Evolutionary conservation across 2,329 filamentous ascomycete species (phyloP).

Genomic region (Tothia fuscella): DNA sequence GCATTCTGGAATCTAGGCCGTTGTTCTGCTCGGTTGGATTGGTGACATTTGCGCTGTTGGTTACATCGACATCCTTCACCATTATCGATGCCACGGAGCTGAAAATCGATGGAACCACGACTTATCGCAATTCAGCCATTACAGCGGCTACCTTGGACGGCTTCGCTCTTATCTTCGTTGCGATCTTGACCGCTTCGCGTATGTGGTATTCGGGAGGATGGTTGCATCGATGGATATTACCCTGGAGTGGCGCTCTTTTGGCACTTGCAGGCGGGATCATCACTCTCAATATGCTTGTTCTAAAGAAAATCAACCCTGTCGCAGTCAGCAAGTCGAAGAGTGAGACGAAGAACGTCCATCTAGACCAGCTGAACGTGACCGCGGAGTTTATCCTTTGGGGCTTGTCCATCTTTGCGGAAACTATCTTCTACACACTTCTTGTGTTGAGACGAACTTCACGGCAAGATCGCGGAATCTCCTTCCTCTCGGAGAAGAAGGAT

Average conservation of each 20-base stretch:
- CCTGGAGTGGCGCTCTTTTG: not conserved
- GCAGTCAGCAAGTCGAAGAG: not conserved
- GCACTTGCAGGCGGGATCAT: not conserved
- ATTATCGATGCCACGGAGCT: not conserved
- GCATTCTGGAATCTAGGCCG: not conserved
- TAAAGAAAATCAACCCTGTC: not conserved
- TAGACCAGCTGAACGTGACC: not conserved
- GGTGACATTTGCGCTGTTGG: slow-evolving; percentile 21
- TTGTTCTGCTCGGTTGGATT: not conserved
- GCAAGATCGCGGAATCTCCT: not conserved
- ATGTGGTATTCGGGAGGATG: not conserved
- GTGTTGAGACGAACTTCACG: not conserved
- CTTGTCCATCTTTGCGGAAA: not conserved
- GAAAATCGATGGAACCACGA: no score
- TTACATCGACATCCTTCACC: slow-evolving; percentile 15
- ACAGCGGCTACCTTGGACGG: not conserved
- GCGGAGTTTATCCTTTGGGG: slow-evolving; percentile 1
- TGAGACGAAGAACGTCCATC: not conserved
- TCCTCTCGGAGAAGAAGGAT: slow-evolving; percentile 1
- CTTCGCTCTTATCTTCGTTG: not conserved
- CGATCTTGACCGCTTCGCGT: not conserved
- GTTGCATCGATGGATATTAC: slow-evolving; percentile 3
- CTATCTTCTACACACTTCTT: slow-evolving; percentile 2
- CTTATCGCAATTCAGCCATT: not conserved
- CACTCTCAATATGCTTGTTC: slow-evolving; percentile 1